Percentiles rank a stretch among this genome's conserved stretches.
These are phyloP conservation scores for Pythium utonaiense DNA, from an alignment of 352 stramenopile genomes.

Conservation along the genomic window DNA sequence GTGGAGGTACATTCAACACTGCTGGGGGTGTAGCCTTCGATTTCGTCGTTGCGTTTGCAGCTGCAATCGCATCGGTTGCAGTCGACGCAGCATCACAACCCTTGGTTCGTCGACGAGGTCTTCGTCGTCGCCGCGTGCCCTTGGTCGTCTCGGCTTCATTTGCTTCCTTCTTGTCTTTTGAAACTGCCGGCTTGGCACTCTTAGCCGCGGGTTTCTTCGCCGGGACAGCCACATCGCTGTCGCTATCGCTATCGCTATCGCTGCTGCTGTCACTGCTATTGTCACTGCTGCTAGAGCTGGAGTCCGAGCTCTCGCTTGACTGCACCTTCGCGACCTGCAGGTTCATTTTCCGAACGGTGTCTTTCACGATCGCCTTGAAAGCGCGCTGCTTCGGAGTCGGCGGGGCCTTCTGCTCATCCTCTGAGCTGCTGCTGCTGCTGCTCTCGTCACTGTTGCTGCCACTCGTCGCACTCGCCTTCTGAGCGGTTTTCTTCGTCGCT, in stretches of 20 bases:
- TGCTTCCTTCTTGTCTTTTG: background rate
- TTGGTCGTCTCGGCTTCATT: background rate
- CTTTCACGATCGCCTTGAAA: slow-evolving; percentile 12
- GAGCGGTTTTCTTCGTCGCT: background rate
- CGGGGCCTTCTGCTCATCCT: slow-evolving; percentile 9
- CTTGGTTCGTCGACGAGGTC: slow-evolving; percentile 21
- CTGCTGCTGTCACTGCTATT: slow-evolving; percentile 9
- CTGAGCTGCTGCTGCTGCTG: slow-evolving; percentile 24
- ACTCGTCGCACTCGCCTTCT: background rate
- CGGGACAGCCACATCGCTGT: slow-evolving; percentile 4
- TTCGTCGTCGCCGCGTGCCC: slow-evolving; percentile 17
- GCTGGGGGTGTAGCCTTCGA: background rate
- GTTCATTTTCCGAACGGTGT: slow-evolving; percentile 16
- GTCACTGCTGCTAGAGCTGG: slow-evolving; percentile 4
- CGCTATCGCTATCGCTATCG: slow-evolving; percentile 13
- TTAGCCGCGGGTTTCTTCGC: background rate
- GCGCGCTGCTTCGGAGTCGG: slow-evolving; percentile 12
- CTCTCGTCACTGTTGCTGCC: slow-evolving; percentile 20
- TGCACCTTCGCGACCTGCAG: background rate
- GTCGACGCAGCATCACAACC: background rate
- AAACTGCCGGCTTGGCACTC: background rate
- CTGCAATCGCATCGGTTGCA: background rate
- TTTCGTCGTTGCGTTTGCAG: background rate
- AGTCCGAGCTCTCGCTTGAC: background rate
- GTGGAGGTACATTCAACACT: background rate